Base-by-base conservation (phyloP, 2,329 filamentous ascomycete species). In the Rutstroemia sp. region DNA sequence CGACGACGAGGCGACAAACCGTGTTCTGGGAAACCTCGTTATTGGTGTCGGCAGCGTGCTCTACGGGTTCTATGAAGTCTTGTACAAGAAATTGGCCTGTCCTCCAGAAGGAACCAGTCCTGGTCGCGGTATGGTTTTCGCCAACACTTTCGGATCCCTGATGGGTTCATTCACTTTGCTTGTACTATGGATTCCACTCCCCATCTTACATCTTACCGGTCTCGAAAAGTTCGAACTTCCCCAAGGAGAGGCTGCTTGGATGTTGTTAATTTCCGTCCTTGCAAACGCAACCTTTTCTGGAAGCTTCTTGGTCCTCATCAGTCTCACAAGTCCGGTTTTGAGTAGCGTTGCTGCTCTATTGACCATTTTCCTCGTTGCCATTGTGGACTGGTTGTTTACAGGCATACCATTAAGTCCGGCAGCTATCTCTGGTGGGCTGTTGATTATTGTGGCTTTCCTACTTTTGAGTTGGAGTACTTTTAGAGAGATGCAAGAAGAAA, bases 31-130 rank as follows among this genome's bases (percentile, higher is more conserved):
- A 6, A 99, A 99, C 69, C 73, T 97, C 41, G 82, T 99, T 65
- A 99, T 99, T 65, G 92, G 92, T 38, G 73, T 89, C 23, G 94
- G 94, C 9, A 94, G 88, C 62, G 85, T 99, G 6, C 79, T 99
- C 17, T 99, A 99, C 71, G 94, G 94, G 0, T 84, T 99, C 48
- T 99, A 99, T 72, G 94, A 99, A 72, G 94, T 99, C 5, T 73
- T 99, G 41, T 99, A 99, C 76, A 99, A 99, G 77, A 85, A 86
- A 58, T 84, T 86, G 58, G 92, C 92, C 14, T 99, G 94, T 69
- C 94, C 94, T 10, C 94, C 94, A 0, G 92, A 96, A 63, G 92
- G 91, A 50, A 88, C 86, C 54, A 86, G 82, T 45, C 83, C 94
- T 0, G 83, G 81, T n/a, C 84, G 92, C n/a, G 92, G 91, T 64